A percentile compares a stretch with the other conserved stretches of the same genome.
phyloP scores from a whole-genome alignment of 2,329 filamentous ascomycete species.

The Escovopsis sp. region DNA sequence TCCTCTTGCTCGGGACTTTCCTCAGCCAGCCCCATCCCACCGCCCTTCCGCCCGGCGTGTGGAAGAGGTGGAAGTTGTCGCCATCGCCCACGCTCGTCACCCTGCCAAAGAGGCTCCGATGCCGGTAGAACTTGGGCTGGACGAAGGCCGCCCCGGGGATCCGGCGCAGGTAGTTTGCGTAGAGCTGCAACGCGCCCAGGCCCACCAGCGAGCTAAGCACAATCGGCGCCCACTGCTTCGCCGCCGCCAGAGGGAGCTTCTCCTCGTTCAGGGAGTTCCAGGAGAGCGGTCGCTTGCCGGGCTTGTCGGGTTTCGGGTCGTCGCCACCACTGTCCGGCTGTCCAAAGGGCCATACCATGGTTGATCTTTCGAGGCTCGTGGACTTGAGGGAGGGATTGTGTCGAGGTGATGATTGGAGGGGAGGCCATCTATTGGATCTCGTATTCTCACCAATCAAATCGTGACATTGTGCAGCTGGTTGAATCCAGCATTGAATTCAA shows the following conservation, averaged over 20 bases:
- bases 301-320: conserved; percentile 9
- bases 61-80: conserved; percentile 87
- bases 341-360: conserved; percentile 28
- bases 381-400: conserved; percentile 14
- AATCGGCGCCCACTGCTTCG: conserved; percentile 25
- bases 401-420: background rate
- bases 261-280: conserved; percentile 25
- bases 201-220: conserved; percentile 23
- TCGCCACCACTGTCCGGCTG: conserved; percentile 14
- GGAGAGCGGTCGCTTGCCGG: conserved; percentile 15
- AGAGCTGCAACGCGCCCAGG: conserved; percentile 34
- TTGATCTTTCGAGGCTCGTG: conserved; percentile 8
- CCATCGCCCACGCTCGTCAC: conserved; percentile 95
- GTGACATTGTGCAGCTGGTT: background rate
- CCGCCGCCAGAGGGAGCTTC: conserved; percentile 17
- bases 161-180: conserved; percentile 66
- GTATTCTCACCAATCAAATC: background rate
- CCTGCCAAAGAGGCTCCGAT: conserved; percentile 62
- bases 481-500: too few relatives aligned
- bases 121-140: conserved; percentile 58
- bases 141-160: conserved; percentile 68
- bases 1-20: conserved; percentile 52
- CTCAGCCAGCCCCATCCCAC: conserved; percentile 90
- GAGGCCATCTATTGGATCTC: background rate
- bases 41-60: conserved; percentile 80